These are phyloP conservation scores for Colletotrichum sp. DNA, from an alignment of 2,329 filamentous ascomycete genomes.

Conservation along the genomic window DNA sequence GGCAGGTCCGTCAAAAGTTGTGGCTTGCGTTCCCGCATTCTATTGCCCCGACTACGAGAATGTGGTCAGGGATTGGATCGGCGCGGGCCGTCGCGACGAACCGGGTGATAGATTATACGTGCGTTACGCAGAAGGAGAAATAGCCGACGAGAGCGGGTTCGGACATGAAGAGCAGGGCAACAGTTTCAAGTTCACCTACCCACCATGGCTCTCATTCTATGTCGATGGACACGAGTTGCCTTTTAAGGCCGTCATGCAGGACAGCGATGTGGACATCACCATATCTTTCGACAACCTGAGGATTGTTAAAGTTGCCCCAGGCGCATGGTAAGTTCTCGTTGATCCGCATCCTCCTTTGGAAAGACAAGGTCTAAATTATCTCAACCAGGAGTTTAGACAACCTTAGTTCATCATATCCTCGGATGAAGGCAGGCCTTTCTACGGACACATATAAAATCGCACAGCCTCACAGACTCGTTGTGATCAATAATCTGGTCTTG, in stretches of 20 bases:
- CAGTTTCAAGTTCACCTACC: not conserved
- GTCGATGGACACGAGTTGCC: not conserved
- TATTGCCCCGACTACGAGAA: not conserved
- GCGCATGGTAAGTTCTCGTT: not conserved
- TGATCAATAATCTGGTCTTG: not conserved
- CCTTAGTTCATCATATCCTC: not conserved
- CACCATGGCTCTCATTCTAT: not conserved
- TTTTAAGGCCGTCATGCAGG: not conserved
- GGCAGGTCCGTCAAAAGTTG: not conserved
- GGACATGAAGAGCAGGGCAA: not conserved
- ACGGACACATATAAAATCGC: not conserved
- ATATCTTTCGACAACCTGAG: not conserved
- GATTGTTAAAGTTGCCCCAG: not conserved
- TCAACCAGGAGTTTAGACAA: not conserved
- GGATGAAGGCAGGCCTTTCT: not conserved
- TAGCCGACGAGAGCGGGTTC: not conserved
- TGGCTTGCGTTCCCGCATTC: not conserved
- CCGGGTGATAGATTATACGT: not conserved
- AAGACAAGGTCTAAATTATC: not conserved
- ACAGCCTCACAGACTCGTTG: not conserved
- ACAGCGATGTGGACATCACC: not conserved
- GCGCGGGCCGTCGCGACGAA: not conserved
- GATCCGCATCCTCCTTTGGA: fast-evolving
- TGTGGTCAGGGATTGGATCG: not conserved
- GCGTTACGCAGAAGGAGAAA: not conserved